Evolutionary conservation across 1,284 basidiomycete species (phyloP), one percentile per base, ranked within the genome.

Genomic region (Bondarzewia mesenterica): DNA sequence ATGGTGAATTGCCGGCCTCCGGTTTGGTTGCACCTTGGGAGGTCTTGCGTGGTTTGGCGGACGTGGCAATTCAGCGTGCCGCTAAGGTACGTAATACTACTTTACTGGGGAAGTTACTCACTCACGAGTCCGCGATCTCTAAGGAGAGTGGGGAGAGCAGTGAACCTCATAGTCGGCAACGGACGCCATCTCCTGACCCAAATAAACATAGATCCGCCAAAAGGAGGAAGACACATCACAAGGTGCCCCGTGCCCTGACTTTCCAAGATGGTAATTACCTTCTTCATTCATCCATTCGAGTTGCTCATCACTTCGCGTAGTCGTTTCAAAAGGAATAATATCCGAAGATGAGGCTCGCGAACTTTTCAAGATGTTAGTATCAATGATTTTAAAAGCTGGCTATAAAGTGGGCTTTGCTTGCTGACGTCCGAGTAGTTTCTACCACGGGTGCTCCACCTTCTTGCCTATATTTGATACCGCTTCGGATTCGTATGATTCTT

Each of bases 401-500:
- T n/a, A n/a, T n/a, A n/a, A n/a, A n/a, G n/a, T n/a, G n/a, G n/a
- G n/a, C n/a, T n/a, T n/a, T 4, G 18, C 38, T 40, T 12, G n/a
- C 44, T 57, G 35, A 57, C 47, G 50, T 44, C 16, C 54, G 54
- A 41, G 16, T 41, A 90, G 88, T 62, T 93, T 88, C 64, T 94
- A 88, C 64, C 75, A 82, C 40, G 88, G 91, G 22, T 93, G 90
- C 58, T 91, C 87, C 21, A 93, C 90, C 27, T 94, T 93, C 64
- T 67, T 93, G 61, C 87, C 91, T 29, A 82, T 93, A 20, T 93
- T 92, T 58, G 89, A 94, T 64, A 76, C 73, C 4, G 73, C 69
- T 36, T 70, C 77, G 18, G 91, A 94, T 62, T 90, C 89, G 0
- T 93, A 80, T 66, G 88, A 93, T 44, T 75, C 77, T 15, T 67